Evolutionary conservation across 331 rosid species (phyloP), one percentile per base, ranked within the genome.

Genomic region (Quercus lobata): DNA sequence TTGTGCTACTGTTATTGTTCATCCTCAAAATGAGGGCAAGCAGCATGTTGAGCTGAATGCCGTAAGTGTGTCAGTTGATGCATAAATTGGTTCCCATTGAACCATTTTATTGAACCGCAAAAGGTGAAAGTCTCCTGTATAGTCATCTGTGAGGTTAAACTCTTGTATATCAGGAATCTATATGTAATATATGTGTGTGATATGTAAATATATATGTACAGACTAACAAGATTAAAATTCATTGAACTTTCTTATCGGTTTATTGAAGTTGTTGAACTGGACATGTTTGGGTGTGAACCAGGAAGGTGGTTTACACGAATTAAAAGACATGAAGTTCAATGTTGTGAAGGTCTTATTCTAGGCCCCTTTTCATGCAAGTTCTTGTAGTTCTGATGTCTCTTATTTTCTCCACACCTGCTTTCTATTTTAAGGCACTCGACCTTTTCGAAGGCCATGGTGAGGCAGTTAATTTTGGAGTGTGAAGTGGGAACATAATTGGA

Each of bases 41-140:
- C 96, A 88, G 69, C 96, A 79, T 49, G 87, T 90, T 34, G 92
- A 89, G 71, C 76, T 93, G 76, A 95, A 91, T 57, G 99, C 89
- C 1, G n/a, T 93, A 3, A 79, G 97, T 69, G 91, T 95, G 69
- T 88, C 96, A 1, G 88, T 93, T 15, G 98, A 95, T 84, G 90
- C 88, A 72, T 91, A 75, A 88, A 81, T 56, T 6, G 56, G 53
- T 65, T 35, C 7, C 71, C 29, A 63, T 68, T 4, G 22, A 34
- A 34, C 24, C 22, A 19, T 30, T 65, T 17, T 30, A 65, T 65
- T 65, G 44, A 65, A 29, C 24, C 21, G 16, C 35, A 0, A 34
- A 34, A 17, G 15, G 15, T 32, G 49, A 19, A 34, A 66, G 25
- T 34, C 25, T 32, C 41, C 41, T 63, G 70, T 29, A 6, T 24